Percentiles rank a stretch among this genome's conserved stretches.
These are phyloP conservation scores for Pseudonitzschia multiseries DNA, from an alignment of 108 stramenopile species.

Conservation along the genomic window DNA sequence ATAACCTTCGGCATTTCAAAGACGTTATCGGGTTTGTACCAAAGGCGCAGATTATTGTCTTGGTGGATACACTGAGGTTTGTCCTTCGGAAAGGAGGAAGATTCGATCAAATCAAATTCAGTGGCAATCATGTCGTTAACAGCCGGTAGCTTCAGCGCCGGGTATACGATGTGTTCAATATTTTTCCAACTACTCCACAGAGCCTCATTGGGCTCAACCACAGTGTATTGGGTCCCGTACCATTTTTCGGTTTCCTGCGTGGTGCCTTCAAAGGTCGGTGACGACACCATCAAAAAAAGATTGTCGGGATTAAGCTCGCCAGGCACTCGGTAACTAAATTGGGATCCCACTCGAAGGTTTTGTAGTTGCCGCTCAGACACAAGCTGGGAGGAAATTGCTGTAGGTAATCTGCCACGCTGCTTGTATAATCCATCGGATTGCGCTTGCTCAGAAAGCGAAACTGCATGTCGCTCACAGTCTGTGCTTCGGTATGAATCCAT, in stretches of 20 bases:
- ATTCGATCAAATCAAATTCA: conserved; percentile 48
- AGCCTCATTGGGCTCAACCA: conserved; percentile 16
- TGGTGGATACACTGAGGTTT: conserved; percentile 29
- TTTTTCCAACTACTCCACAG: conserved; percentile 20
- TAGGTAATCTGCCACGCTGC: conserved; percentile 52
- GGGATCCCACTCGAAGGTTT: conserved; percentile 49
- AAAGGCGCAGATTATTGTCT: conserved; percentile 35
- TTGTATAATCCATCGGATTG: conserved; percentile 59
- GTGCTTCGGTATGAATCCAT: conserved; percentile 66
- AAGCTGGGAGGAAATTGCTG: conserved; percentile 41
- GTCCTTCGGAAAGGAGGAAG: conserved; percentile 30
- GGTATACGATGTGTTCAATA: conserved; percentile 20
- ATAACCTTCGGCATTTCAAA: conserved; percentile 83
- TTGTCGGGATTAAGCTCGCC: conserved; percentile 41
- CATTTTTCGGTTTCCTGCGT: conserved; percentile 34
- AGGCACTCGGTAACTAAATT: conserved; percentile 33
- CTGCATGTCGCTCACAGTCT: conserved; percentile 45
- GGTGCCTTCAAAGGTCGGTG: conserved; percentile 15
- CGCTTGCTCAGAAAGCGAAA: conserved; percentile 71
- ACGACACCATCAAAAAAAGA: conserved; percentile 52
- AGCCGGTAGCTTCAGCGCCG: conserved; percentile 35
- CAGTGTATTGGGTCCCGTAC: conserved; percentile 54
- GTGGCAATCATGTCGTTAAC: conserved; percentile 61
- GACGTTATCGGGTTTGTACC: conserved; percentile 73
- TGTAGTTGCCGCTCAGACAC: conserved; percentile 57